Percentiles rank a stretch among this genome's conserved stretches.
These are phyloP conservation scores for Talaromyces borbonicus DNA, from an alignment of 495 filamentous ascomycete species.

Conservation along the genomic window DNA sequence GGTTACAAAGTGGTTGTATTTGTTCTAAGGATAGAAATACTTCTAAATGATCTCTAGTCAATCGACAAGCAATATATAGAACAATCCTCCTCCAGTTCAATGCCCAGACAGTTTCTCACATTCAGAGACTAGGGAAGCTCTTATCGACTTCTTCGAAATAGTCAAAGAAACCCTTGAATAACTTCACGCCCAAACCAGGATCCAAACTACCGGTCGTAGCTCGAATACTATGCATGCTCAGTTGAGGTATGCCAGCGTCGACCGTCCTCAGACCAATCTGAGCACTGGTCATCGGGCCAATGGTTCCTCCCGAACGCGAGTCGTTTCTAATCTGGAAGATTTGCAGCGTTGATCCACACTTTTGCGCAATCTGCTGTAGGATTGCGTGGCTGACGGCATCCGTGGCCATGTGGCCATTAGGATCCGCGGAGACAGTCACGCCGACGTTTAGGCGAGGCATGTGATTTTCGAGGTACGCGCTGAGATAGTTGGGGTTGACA, in stretches of 20 bases:
- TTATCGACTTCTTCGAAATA: slow-evolving; percentile 77
- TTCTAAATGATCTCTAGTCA: background rate
- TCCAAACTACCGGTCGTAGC: slow-evolving; percentile 82
- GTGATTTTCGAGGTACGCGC: slow-evolving; percentile 74
- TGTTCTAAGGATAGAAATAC: too few species aligned
- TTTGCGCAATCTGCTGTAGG: slow-evolving; percentile 62
- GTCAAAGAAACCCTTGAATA: slow-evolving; percentile 87
- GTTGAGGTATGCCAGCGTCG: slow-evolving; percentile 84
- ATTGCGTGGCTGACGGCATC: slow-evolving; percentile 73
- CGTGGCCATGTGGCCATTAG: slow-evolving; percentile 88
- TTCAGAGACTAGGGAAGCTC: slow-evolving; percentile 55
- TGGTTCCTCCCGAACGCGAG: slow-evolving; percentile 75
- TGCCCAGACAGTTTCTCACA: background rate
- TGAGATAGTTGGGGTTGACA: slow-evolving; percentile 85
- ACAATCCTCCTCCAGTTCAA: background rate
- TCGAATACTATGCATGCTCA: slow-evolving; percentile 91
- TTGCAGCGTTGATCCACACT: slow-evolving; percentile 60
- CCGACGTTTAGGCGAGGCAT: slow-evolving; percentile 84
- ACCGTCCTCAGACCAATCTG: slow-evolving; percentile 76
- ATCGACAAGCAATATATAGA: background rate
- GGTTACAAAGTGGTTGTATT: too few species aligned
- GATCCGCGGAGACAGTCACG: slow-evolving; percentile 72
- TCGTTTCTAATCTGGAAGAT: slow-evolving; percentile 95
- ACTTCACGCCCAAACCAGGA: slow-evolving; percentile 77
- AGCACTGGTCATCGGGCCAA: slow-evolving; percentile 82